Evolutionary conservation across 1,284 basidiomycete species (phyloP).

Genomic region (Ustilago tritici): DNA sequence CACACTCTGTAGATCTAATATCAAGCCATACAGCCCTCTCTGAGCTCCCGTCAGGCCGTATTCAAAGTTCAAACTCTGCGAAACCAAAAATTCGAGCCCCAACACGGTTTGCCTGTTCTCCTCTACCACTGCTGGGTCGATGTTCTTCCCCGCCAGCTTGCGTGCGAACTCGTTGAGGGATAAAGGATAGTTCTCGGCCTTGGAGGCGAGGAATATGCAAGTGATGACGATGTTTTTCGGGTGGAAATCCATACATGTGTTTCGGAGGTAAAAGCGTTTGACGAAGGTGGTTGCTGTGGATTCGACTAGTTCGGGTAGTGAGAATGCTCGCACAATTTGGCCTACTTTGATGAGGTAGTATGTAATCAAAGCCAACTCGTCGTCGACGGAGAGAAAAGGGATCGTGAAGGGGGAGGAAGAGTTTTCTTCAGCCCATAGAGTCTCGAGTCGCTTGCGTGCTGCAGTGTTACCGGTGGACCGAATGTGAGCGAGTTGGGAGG

Average conservation of each 20-base stretch:
- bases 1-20: slow-evolving; percentile 85
- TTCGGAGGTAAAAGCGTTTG: slow-evolving; percentile 96
- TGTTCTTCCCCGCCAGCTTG: slow-evolving; percentile 63
- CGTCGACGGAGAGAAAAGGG: slow-evolving; percentile 81
- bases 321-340: slow-evolving; percentile 84
- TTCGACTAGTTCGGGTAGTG: slow-evolving; percentile 90
- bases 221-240: slow-evolving; percentile 94
- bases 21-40: slow-evolving; percentile 87
- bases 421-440: slow-evolving; percentile 41
- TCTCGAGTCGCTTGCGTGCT: slow-evolving; percentile 21
- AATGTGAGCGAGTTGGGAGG: slow-evolving; percentile 18
- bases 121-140: slow-evolving; percentile 79
- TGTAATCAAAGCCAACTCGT: slow-evolving; percentile 88
- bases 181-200: slow-evolving; percentile 94
- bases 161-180: slow-evolving; percentile 83
- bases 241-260: slow-evolving; percentile 99
- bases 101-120: slow-evolving; percentile 81
- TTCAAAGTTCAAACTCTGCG: slow-evolving; percentile 91
- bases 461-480: slow-evolving; percentile 31
- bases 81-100: slow-evolving; percentile 92
- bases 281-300: slow-evolving; percentile 91
- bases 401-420: slow-evolving; percentile 57
- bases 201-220: slow-evolving; percentile 91
- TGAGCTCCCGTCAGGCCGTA: slow-evolving; percentile 93
- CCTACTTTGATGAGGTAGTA: slow-evolving; percentile 89